A percentile compares a stretch with the other conserved stretches of the same genome.
phyloP scores from a whole-genome alignment of 441 rosid genomes.

The Mallotus repandus region DNA sequence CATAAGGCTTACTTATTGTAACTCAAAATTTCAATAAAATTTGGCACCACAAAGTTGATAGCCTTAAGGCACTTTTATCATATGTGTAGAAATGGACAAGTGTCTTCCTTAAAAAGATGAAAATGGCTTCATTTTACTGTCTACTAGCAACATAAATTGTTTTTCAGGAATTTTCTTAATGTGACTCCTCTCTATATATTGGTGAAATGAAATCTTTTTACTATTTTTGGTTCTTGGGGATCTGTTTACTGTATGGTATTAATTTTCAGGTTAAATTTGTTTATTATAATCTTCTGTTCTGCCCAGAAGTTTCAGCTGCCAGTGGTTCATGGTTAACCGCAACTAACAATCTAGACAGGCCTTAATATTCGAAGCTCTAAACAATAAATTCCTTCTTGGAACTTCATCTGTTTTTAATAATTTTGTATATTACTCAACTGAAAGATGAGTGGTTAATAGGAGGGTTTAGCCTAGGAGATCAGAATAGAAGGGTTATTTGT shows the following conservation, averaged over 20 bases:
- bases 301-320: not conserved
- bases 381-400: not conserved
- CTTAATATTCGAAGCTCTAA: not conserved
- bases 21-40: not conserved
- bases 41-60: not conserved
- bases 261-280: not conserved
- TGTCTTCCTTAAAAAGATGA: not conserved
- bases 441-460: not conserved
- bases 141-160: not conserved
- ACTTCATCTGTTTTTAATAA: not conserved
- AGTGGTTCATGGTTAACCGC: not conserved
- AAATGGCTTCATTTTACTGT: not conserved
- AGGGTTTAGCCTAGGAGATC: not conserved
- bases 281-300: too few species aligned
- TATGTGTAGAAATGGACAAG: not conserved
- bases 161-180: not conserved
- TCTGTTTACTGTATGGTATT: not conserved
- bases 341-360: not conserved
- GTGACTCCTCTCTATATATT: not conserved
- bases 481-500: not conserved
- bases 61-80: not conserved
- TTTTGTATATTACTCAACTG: slow-evolving; percentile 3
- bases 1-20: not conserved
- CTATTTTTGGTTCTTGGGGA: not conserved
- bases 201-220: not conserved